A percentile compares a stretch with the other conserved stretches of the same genome.
phyloP scores from a whole-genome alignment of 306 rosid species.

The Arachis hypogaea region DNA sequence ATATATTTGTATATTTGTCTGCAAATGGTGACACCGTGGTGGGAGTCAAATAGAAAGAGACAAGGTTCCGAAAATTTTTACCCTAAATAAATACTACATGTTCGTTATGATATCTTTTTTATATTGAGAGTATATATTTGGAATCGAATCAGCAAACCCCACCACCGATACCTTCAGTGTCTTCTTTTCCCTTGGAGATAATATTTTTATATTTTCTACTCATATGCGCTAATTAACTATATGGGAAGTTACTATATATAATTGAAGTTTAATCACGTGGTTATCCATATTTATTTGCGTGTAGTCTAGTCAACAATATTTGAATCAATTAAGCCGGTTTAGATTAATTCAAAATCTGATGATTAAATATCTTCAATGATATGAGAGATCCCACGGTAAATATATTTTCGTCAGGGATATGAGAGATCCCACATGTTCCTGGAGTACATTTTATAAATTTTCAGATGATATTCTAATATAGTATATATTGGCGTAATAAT shows the following conservation, averaged over 20 bases:
- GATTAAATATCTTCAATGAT: no score
- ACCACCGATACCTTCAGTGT: slow-evolving; percentile 1
- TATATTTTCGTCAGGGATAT: no score
- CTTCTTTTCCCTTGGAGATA: background rate
- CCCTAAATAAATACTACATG: background rate
- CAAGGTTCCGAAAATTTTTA: slow-evolving; percentile 23
- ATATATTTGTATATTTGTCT: background rate
- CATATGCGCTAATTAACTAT: background rate
- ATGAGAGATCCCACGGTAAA: no score
- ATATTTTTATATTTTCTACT: background rate
- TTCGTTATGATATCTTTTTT: slow-evolving; percentile 1
- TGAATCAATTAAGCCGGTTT: no score
- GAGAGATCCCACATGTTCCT: no score
- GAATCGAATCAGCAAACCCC: slow-evolving; percentile 35
- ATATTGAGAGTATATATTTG: background rate
- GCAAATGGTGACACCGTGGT: slow-evolving; percentile 25
- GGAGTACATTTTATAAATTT: no score
- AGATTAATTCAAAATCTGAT: no score
- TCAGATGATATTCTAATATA: no score
- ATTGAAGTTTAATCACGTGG: background rate
- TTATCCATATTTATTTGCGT: no score
- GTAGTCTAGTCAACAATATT: no score
- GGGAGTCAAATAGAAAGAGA: slow-evolving; percentile 45
- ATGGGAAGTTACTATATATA: background rate
- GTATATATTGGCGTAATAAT: no score